Evolutionary conservation across 1,284 basidiomycete species (phyloP), one percentile per base, ranked within the genome.

Genomic region (Microbotryum silenes-acaulis): DNA sequence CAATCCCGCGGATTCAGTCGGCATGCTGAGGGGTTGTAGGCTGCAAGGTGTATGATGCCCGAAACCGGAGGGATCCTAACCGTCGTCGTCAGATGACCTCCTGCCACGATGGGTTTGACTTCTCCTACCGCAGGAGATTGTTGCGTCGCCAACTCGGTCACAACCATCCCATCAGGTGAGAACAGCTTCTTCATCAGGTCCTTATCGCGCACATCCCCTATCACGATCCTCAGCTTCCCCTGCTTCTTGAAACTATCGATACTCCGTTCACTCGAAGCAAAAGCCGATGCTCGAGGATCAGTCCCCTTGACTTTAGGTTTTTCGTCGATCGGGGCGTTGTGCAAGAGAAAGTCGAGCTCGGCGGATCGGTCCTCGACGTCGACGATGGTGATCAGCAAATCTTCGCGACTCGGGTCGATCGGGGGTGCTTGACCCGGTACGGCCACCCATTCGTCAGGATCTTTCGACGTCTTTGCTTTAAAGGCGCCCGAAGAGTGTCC

Each of bases 321-420:
- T 18, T 42, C 37, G 45, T 66, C 63, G 50, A 64, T 56, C n/a
- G 67, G 67, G 5, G 66, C 60, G 2, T 65, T 61, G 42, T 69
- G 64, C n/a, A 71, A 64, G 29, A 71, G 61, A 29, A 67, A 67
- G 51, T 71, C 66, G 61, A 71, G 67, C 53, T 71, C 70, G 14
- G 51, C 33, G 2, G 65, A 56, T 7, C 67, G 61, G 51, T 71
- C 69, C 3, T 27, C 44, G 25, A 61, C 57, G 60, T 71, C 70
- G 57, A 68, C 60, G 51, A 68, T 49, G 27, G 67, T 68, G 46
- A 68, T 51, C 49, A 68, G 57, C 20, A 64, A 56, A 44, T 68
- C 64, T 16, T 61, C 33, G 51, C 37, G 37, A 62, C 67, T 57
- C 62, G 62, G 20, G 52, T 33, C 47, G 54, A 29, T 61, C 54